Conservation (phyloP, 768 basidiomycete species). For the Podaxis rugospora region DNA sequence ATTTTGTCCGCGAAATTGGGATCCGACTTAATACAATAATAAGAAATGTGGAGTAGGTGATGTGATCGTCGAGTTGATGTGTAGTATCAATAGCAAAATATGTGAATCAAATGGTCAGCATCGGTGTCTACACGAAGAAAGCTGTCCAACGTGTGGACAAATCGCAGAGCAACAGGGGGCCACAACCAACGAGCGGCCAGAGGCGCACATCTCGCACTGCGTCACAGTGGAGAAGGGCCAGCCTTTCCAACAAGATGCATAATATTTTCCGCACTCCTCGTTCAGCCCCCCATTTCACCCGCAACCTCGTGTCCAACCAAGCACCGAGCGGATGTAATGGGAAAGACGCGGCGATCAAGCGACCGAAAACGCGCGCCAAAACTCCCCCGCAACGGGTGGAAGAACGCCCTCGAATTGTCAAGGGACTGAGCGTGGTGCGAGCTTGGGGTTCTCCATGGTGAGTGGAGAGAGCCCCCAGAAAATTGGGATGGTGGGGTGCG, state of each 20-base stretch:
- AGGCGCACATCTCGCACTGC: constrained; percentile 56
- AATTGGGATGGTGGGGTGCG: constrained; percentile 93
- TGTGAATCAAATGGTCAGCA: constrained; percentile 67
- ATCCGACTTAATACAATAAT: constrained; percentile 61
- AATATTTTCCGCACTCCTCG: constrained; percentile 78
- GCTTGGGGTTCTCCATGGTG: constrained; percentile 91
- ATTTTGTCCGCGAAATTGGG: constrained; percentile 83
- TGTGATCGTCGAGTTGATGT: constrained; percentile 20
- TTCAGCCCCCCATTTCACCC: constrained; percentile 99
- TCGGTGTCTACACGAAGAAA: constrained; percentile 32
- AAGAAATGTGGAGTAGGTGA: constrained; percentile 18
- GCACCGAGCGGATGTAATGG: constrained; percentile 62
- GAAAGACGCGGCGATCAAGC: constrained; percentile 86
- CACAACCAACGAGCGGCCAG: constrained; percentile 49
- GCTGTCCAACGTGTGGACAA: constrained; percentile 18
- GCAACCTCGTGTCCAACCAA: constrained; percentile 82
- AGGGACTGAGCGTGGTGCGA: constrained; percentile 74
- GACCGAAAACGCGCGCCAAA: constrained; percentile 82
- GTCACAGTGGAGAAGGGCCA: constrained; percentile 63
- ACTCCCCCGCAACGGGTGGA: constrained; percentile 67
- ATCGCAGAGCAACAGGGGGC: constrained; percentile 48
- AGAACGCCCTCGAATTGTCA: constrained; percentile 78
- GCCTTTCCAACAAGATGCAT: constrained; percentile 40
- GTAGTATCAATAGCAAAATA: constrained; percentile 35
- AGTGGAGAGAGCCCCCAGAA: constrained; percentile 98